phyloP scores from a whole-genome alignment of 345 rosid genomes.

The Dimocarpus longan region DNA sequence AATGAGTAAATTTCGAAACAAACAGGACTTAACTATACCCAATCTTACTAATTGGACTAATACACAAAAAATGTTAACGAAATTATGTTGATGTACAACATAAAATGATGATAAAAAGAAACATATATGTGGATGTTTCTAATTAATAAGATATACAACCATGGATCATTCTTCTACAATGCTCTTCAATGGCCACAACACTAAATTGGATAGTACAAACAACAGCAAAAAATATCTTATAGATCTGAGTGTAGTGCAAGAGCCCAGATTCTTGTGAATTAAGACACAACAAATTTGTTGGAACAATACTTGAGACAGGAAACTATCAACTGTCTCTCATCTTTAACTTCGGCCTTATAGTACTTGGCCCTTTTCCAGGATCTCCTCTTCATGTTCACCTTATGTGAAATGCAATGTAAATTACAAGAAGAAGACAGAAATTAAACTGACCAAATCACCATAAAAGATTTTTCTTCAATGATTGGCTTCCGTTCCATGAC shows the following conservation, averaged over 20 bases:
- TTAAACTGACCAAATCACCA: background rate
- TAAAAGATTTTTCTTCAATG: background rate
- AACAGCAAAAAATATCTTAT: background rate
- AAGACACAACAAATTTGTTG: no score
- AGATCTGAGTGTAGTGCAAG: no score
- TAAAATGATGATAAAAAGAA: background rate
- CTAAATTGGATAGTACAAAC: background rate
- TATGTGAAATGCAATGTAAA: background rate
- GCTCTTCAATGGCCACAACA: background rate
- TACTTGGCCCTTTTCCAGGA: background rate
- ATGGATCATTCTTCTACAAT: background rate
- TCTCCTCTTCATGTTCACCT: background rate
- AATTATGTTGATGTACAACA: background rate
- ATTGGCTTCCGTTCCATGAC: background rate
- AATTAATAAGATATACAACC: no score
- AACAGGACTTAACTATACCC: background rate
- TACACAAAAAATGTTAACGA: no score
- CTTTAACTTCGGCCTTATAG: background rate
- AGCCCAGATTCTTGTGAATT: no score
- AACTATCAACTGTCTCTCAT: background rate
- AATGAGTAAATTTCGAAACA: background rate
- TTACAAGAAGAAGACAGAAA: background rate
- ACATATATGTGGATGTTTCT: no score
- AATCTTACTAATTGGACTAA: background rate
- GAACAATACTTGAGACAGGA: background rate